These are phyloP conservation scores for Aureobasidium sp. DNA, from an alignment of 2,329 filamentous ascomycete genomes.

Conservation along the genomic window DNA sequence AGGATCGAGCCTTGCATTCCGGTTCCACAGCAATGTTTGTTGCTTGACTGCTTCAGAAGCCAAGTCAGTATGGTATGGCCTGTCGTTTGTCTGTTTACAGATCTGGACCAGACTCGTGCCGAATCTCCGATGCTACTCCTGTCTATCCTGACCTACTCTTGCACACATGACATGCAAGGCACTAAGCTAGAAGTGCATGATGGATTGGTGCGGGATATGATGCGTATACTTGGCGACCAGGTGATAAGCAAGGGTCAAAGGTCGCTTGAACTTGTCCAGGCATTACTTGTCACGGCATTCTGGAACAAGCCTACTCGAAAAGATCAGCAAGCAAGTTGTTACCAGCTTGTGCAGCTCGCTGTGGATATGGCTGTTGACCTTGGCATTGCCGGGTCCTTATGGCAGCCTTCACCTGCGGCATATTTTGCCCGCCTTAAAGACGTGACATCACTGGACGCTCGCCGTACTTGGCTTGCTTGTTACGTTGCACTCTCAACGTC, in stretches of 20 bases:
- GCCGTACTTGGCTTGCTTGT: conserved; percentile 17
- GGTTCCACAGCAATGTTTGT: background rate
- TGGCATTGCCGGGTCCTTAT: background rate
- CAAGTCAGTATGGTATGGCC: background rate
- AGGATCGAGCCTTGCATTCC: background rate
- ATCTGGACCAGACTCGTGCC: background rate
- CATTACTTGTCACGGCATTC: background rate
- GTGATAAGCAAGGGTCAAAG: background rate
- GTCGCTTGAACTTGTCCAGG: conserved; percentile 1
- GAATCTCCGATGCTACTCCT: background rate
- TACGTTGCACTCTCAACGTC: conserved; percentile 14
- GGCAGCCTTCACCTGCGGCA: background rate
- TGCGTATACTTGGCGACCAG: background rate
- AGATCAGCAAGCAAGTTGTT: background rate
- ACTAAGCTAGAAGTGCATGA: background rate
- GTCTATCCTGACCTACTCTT: background rate
- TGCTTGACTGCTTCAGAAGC: background rate
- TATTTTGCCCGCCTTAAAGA: background rate
- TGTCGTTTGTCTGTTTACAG: background rate
- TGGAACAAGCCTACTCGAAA: background rate
- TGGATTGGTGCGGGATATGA: background rate
- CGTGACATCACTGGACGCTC: conserved; percentile 3
- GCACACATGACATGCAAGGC: background rate
- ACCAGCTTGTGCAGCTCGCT: background rate
- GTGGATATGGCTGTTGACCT: conserved; percentile 1